phyloP scores from a whole-genome alignment of 1,139 yeast genomes.

The Diutina pseudorugosa region DNA sequence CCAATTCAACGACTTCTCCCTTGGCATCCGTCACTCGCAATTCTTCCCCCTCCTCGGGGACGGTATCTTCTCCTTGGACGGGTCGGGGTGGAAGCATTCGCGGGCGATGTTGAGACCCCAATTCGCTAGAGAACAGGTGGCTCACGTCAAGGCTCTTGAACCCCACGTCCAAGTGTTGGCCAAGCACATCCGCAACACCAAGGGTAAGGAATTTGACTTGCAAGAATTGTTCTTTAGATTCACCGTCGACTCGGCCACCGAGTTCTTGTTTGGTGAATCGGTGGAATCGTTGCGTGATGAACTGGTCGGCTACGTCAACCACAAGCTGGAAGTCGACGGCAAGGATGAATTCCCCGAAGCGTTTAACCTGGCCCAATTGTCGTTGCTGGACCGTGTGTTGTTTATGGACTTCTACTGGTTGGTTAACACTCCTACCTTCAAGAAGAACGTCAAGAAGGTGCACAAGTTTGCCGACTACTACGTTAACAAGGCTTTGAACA shows the following conservation, averaged over 20 bases:
- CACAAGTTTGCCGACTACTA: conserved; percentile 21
- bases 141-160: conserved; percentile 36
- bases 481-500: conserved; percentile 19
- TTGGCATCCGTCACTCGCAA: conserved; percentile 35
- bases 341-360: conserved; percentile 16
- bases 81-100: conserved; percentile 46
- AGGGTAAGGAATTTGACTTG: conserved; percentile 14
- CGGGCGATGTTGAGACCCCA: conserved; percentile 49
- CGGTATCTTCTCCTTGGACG: conserved; percentile 47
- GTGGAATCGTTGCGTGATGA: conserved; percentile 14
- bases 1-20: conserved; percentile 21
- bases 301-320: conserved; percentile 13
- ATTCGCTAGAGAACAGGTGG: conserved; percentile 43
- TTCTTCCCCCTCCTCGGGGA: conserved; percentile 38
- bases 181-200: conserved; percentile 16
- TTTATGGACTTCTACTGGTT: conserved; percentile 18
- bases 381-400: conserved; percentile 19
- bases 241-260: conserved; percentile 11
- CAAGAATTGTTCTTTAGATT: conserved; percentile 18
- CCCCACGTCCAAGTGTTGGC: conserved; percentile 31
- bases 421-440: conserved; percentile 19
- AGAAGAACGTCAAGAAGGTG: conserved; percentile 15
- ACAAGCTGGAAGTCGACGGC: conserved; percentile 11
- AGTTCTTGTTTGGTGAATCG: conserved; percentile 10
- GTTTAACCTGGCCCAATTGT: conserved; percentile 21